Base-by-base conservation (phyloP, 2,329 filamentous ascomycete species). In the Colletotrichum sp. region DNA sequence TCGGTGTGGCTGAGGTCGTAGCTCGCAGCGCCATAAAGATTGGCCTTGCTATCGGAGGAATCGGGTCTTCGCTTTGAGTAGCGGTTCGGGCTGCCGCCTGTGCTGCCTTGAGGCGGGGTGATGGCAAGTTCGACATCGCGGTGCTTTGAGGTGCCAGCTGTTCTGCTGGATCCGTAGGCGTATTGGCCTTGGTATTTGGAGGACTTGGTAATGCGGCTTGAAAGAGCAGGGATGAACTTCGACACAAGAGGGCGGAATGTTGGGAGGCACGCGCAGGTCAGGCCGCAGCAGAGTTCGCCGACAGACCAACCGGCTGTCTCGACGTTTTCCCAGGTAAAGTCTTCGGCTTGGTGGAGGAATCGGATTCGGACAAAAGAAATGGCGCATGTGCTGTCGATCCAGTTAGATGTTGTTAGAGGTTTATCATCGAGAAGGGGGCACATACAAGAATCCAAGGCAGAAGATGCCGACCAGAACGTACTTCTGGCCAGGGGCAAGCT, bases 321-420 rank as follows among this genome's bases (percentile, higher is more conserved):
- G 48, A 82, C 75, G 68, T 78, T 80, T 9, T 76, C 52, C 78
- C 79, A 80, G 7, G 80, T 80, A 21, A 76, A 74, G 60, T 81
- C 79, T 26, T 75, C 36, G 21, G 63, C 64, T 32, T 66, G 48
- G 9, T 77, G 65, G 24, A 81, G 72, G 68, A 78, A 80, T 7
- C 75, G 71, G 10, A 82, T 78, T 7, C 81, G 78, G 34, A 81
- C 61, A n/a, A 80, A 70, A 5, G 80, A 80, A 43, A 81, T 79
- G 7, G 77, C 74, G 30, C 79, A 78, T 16, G 79, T 81, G 65
- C 79, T 78, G 12, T 9, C 1, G 7, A 32, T 4, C 12, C 2
- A 18, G 3, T 73, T 30, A 73, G 69, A 12, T 18, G 24, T 2
- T 60, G 24, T 76, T 7, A 15, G 8, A 8, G 32, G 6, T 26